A percentile compares a stretch with the other conserved stretches of the same genome.
Conservation (phyloP, 2,329 filamentous ascomycete species). For the Zalaria obscura region DNA sequence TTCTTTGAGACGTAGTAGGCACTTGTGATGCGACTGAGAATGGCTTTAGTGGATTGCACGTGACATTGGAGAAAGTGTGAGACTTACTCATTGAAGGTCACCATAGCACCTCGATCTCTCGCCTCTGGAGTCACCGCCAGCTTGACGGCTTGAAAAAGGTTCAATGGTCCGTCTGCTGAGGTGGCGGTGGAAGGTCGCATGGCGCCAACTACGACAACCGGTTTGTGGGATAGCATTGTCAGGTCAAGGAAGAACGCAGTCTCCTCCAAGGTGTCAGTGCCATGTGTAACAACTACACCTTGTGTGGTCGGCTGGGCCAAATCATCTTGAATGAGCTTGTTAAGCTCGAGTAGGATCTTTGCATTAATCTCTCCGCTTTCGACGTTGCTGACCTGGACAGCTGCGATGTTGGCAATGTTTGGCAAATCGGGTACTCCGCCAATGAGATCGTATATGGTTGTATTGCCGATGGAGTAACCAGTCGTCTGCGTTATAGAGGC, state of each 20-base stretch:
- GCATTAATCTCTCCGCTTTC: slow-evolving; percentile 28
- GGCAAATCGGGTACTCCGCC: slow-evolving; percentile 40
- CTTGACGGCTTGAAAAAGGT: slow-evolving; percentile 45
- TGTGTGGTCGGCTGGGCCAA: slow-evolving; percentile 28
- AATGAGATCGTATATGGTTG: slow-evolving; percentile 36
- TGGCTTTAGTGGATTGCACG: not conserved
- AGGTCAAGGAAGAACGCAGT: slow-evolving; percentile 49
- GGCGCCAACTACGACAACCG: slow-evolving; percentile 45
- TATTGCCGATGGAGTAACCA: slow-evolving; percentile 37
- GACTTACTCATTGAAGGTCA: slow-evolving; percentile 42
- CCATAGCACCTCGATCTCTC: slow-evolving; percentile 40
- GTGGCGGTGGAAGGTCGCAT: slow-evolving; percentile 51
- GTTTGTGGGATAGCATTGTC: slow-evolving; percentile 42
- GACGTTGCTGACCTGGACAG: slow-evolving; percentile 28
- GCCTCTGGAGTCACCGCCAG: slow-evolving; percentile 36
- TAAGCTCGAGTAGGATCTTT: slow-evolving; percentile 33
- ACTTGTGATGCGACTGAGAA: slow-evolving; percentile 34
- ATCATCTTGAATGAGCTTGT: slow-evolving; percentile 34
- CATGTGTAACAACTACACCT: slow-evolving; percentile 47
- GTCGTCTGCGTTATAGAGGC: slow-evolving; percentile 37
- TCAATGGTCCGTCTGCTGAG: slow-evolving; percentile 48
- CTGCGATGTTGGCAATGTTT: slow-evolving; percentile 40
- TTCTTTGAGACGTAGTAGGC: slow-evolving; percentile 48
- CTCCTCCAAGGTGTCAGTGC: slow-evolving; percentile 52
- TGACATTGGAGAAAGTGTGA: not conserved